Evolutionary conservation across 805 yeast genomes (phyloP), one percentile per base, ranked within the genome.

Genomic region (Maudiozyma bulderi): DNA sequence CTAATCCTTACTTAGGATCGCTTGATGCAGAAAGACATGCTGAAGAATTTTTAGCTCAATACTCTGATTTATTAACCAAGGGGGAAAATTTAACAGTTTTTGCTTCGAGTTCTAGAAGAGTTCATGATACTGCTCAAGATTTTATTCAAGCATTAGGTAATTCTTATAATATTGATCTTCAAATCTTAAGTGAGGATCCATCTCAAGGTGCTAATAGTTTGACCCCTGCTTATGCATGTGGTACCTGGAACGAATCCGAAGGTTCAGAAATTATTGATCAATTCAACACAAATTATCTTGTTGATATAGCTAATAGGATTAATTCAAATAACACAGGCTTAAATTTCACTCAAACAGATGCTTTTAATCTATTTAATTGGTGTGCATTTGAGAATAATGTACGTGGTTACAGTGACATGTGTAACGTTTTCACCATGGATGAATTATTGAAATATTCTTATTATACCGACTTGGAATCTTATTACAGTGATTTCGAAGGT

Each of bases 321-420:
- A 76, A 76, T 57, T 61, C 62, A 43, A 70, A 73, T 45, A 78
- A 85, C 48, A 77, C 79, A 3, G 83, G 80, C 2, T 68, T 71
- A 54, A 68, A 78, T 54, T 54, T 85, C 47, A 73, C 81, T 3
- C 59, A 70, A 1, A 57, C 62, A 35, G 91, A 86, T 57, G 75
- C 81, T 29, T 65, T 62, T 40, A 65, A 64, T 28, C 57, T 86
- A 53, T 80, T 83, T 57, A 69, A 73, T 9, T 74, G 80, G 67
- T 86, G 95, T 67, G 89, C 86, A 3, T 86, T 73, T 61, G 95
- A 86, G 65, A 66, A 84, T 43, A 85, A 84, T 49, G 85, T 79
- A 8, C 73, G 72, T 49, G 95, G 93, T 8, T 62, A 66, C 48
- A 83, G 93, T 13, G 73, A 74, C 34, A 78, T 85, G 54, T 86